These are phyloP conservation scores for Isoetes taiwanensis DNA, from an alignment of 75 land plant genomes.

Conservation along the genomic window DNA sequence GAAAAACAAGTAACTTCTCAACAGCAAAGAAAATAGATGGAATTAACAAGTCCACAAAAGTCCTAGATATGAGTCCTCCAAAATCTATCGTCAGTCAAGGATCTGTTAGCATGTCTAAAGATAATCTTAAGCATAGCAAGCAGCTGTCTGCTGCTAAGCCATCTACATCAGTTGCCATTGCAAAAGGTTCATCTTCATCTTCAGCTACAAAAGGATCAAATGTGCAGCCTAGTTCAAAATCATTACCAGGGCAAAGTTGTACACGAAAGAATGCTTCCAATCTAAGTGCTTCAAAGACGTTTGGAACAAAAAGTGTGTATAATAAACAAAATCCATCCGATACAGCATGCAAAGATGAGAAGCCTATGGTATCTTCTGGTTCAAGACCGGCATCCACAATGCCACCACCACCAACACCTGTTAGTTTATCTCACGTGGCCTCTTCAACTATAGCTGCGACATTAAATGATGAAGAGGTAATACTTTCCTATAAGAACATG, in stretches of 20 bases:
- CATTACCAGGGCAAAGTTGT: conserved; percentile 11
- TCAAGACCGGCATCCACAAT: conserved; percentile 13
- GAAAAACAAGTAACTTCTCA: too few relatives aligned
- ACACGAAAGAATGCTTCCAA: conserved; percentile 18
- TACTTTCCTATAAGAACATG: not conserved
- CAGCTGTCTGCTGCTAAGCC: conserved; percentile 14
- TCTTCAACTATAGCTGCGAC: conserved; percentile 21
- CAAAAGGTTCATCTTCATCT: too few relatives aligned
- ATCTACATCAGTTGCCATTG: too few relatives aligned
- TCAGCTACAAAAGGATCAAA: conserved; percentile 25
- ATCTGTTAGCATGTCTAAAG: too few relatives aligned
- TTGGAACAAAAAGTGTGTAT: conserved; percentile 9
- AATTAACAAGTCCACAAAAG: too few relatives aligned
- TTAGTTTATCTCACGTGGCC: not conserved
- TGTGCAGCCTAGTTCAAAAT: conserved; percentile 21
- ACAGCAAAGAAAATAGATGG: too few relatives aligned
- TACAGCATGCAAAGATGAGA: conserved; percentile 29
- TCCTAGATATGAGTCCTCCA: too few relatives aligned
- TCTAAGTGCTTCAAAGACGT: conserved; percentile 19
- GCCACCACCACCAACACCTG: conserved; percentile 6
- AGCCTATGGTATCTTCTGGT: conserved; percentile 6
- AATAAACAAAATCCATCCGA: conserved; percentile 15
- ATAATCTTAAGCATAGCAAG: too few relatives aligned
- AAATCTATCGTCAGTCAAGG: too few relatives aligned
- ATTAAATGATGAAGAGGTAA: conserved; percentile 74